Evolutionary conservation across 345 rosid species (phyloP).

Genomic region (Syzygium oleosum): DNA sequence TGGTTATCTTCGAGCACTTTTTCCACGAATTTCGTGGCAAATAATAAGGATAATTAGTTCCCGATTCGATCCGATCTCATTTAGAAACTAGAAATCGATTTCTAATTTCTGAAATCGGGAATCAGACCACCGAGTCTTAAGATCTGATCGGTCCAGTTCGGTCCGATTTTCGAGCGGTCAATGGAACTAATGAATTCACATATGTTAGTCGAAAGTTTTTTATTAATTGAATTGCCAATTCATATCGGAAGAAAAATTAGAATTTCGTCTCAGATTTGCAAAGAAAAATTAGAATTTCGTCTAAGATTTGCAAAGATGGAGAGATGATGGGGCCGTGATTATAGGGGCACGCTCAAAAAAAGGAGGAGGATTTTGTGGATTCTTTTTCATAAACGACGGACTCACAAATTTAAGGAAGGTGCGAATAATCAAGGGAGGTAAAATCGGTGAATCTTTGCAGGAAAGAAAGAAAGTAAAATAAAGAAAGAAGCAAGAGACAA

Average conservation of each 20-base stretch:
- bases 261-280: too few relatives aligned
- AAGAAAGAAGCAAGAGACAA: not conserved
- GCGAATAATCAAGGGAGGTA: accelerated
- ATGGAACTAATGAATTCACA: not conserved
- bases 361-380: not conserved
- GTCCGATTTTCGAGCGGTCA: accelerated
- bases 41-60: not conserved
- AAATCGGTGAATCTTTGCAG: too few relatives aligned
- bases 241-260: too few relatives aligned
- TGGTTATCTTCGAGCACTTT: too few relatives aligned
- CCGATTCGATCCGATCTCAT: accelerated
- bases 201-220: too few relatives aligned
- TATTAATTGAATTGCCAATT: not conserved
- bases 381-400: accelerated
- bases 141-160: accelerated
- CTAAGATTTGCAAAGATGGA: not conserved
- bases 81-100: too few relatives aligned
- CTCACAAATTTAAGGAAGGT: not conserved
- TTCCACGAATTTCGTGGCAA: too few relatives aligned
- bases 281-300: too few relatives aligned
- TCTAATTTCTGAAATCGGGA: not conserved
- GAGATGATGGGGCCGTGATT: not conserved
- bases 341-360: not conserved
- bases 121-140: not conserved
- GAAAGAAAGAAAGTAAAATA: not conserved